Evolutionary conservation across 495 filamentous ascomycete genomes (phyloP).

Genomic region (Hyaloscypha finlandica): DNA sequence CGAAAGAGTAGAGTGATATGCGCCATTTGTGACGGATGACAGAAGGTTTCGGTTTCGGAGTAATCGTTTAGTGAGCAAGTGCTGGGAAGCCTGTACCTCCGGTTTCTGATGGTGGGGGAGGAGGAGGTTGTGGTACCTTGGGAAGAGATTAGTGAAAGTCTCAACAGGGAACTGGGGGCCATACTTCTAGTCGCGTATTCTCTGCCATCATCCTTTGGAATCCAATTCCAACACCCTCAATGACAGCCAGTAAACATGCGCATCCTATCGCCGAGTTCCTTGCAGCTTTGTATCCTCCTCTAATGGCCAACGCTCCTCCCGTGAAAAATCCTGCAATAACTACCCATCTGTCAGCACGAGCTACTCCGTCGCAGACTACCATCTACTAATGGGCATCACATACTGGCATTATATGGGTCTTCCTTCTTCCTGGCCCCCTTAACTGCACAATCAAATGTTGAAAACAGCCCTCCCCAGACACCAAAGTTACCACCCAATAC

Average conservation of each 20-base stretch:
- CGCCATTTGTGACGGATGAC: conserved; percentile 21
- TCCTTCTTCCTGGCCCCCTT: conserved; percentile 96
- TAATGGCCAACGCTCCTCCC: conserved; percentile 84
- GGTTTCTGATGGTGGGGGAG: conserved; percentile 30
- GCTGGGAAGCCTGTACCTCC: conserved; percentile 33
- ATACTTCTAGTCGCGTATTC: conserved; percentile 74
- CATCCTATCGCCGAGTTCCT: conserved; percentile 95
- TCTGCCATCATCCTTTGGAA: conserved; percentile 97
- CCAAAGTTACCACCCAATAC: conserved; percentile 98
- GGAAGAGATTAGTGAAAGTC: conserved; percentile 9
- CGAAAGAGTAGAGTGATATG: conserved; percentile 32
- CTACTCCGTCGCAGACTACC: not conserved
- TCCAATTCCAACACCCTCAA: conserved; percentile 96
- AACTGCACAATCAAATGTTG: conserved; percentile 94
- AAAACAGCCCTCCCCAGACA: conserved; percentile 94
- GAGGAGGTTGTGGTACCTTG: conserved; percentile 32
- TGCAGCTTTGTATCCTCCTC: conserved; percentile 85
- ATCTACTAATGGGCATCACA: conserved; percentile 33
- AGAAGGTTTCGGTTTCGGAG: conserved; percentile 7
- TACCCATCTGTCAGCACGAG: conserved; percentile 28
- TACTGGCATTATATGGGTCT: conserved; percentile 94
- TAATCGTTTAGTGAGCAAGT: conserved; percentile 21
- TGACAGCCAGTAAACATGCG: conserved; percentile 89
- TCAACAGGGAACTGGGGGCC: not conserved
- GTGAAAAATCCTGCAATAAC: conserved; percentile 96